Base-by-base conservation (phyloP, 805 yeast species). In the Myxozyma geophila region DNA sequence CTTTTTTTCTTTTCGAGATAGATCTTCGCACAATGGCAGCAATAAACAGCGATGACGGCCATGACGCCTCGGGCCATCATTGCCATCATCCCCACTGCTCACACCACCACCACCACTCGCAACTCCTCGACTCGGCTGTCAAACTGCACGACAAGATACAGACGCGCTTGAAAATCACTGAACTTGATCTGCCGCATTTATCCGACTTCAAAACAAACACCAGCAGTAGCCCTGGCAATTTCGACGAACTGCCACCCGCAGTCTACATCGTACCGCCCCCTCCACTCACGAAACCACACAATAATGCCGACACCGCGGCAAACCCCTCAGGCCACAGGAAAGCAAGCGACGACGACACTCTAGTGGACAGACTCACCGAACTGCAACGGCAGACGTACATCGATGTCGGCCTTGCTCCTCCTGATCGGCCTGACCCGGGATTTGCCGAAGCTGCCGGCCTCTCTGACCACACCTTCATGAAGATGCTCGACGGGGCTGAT, bases 261-360 rank as follows among this genome's bases (percentile, higher is more conserved):
- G 53, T 56, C 5, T 48, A 56, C 51, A 56, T 48, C 39, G 53
- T 47, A 13, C 52, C 58, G 2, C 58, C 58, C 2, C 58, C 58
- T 10, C 57, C 57, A 40, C 48, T 28, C n/a, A 19, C 13, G 17
- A 15, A 15, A 7, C 39, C 39, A 7, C 40, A 43, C 28, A 5
- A 28, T 28, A 28, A 28, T 28, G 28, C 28, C 28, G 28, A 28
- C 28, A 28, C 28, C 28, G 28, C 28, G 28, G 5, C 2, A 28
- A 28, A n/a, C n/a, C n/a, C n/a, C n/a, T n/a, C n/a, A 28, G 28
- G 21, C 21, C 2, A 15, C 40, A 12, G 4, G 10, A 5, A 12
- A 17, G 17, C 5, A 23, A 15, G 2, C 1, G 12, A 3, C 6
- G 17, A 7, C 39, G 40, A 7, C 33, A 3, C 4, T 28, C 53